Evolutionary conservation across 2,329 filamentous ascomycete species (phyloP), one percentile per base, ranked within the genome.

Genomic region (Colletotrichum cordylinicola): DNA sequence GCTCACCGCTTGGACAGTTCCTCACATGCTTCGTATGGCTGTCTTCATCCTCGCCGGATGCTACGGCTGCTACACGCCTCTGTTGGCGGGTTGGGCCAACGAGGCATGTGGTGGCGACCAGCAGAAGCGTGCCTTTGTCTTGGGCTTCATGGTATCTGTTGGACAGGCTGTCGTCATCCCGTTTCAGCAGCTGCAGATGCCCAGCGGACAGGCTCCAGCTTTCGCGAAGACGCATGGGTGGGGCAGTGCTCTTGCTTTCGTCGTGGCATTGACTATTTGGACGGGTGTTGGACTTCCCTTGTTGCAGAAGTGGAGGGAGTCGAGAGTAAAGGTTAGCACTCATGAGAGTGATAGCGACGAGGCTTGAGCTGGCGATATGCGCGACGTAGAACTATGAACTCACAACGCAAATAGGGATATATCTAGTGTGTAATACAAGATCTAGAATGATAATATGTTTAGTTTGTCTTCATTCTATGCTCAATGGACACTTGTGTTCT

Each of bases 21-120:
- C 85, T 0, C 83, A 86, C 66, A 72, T 74, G 29, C 78, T 87
- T 7, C 80, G 82, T 8, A 85, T 87, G 83, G 82, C 83, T 1
- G 84, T 79, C 2, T 87, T 86, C 64, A 84, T 87, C 64, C 78
- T 86, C 7, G 79, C 80, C 2, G 85, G 86, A 15, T 84, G 81
- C 61, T 86, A 87, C 71, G 85, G 86, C 33, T 86, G 84, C 69
- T 86, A 82, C 78, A 86, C 85, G 2, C 85, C 86, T 4, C 78
- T 87, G 10, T 79, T 87, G 1, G 84, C 85, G 1, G 84, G 84
- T 0, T 87, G 85, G 85, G 78, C 82, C 2, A 87, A 87, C 74
- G 83, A 84, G 73, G 79, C 83, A 1, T 86, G 85, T 64, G 85
- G 84, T 2, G 84, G 84, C 6, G 85, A 87, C 67, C 83, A 86